A percentile compares a stretch with the other conserved stretches of the same genome.
These are phyloP conservation scores for Elaphomyces granulatus DNA, from an alignment of 495 filamentous ascomycete genomes.

Conservation along the genomic window DNA sequence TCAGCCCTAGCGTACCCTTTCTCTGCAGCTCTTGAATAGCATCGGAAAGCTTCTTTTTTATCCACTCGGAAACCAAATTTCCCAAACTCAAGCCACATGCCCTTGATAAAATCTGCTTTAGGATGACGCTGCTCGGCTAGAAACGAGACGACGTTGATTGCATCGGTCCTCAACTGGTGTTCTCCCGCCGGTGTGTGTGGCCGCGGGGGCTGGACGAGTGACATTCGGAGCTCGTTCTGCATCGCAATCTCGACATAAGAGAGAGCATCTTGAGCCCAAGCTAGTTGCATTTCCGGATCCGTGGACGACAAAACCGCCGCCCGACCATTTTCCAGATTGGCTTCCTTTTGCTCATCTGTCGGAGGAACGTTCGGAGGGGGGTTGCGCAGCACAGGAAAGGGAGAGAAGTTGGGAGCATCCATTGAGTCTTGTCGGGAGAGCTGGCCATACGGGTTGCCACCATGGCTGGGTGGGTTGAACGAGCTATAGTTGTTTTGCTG, in stretches of 20 bases:
- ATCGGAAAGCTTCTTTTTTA: constrained; percentile 84
- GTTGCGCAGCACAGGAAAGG: constrained; percentile 72
- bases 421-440: constrained; percentile 30
- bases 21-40: constrained; percentile 73
- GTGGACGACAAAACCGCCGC: constrained; percentile 78
- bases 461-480: constrained; percentile 15
- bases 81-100: constrained; percentile 96
- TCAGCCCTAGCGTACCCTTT: constrained; percentile 87
- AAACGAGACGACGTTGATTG: constrained; percentile 80
- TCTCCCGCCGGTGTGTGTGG: constrained; percentile 72
- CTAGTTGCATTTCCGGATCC: constrained; percentile 90
- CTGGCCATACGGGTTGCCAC: constrained; percentile 27
- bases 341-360: constrained; percentile 86
- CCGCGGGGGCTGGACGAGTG: constrained; percentile 48
- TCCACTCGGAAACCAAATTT: constrained; percentile 82
- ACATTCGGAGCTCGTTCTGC: constrained; percentile 49
- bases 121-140: constrained; percentile 85
- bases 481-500: background rate
- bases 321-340: constrained; percentile 68
- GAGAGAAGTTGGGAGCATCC: constrained; percentile 72
- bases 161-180: constrained; percentile 74
- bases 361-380: constrained; percentile 83
- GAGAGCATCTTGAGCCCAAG: constrained; percentile 88
- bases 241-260: constrained; percentile 75
- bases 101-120: constrained; percentile 85